Percentiles rank a stretch among this genome's conserved stretches.
phyloP scores from a whole-genome alignment of 2,329 filamentous ascomycete species.

The Elsinoe necatrix region DNA sequence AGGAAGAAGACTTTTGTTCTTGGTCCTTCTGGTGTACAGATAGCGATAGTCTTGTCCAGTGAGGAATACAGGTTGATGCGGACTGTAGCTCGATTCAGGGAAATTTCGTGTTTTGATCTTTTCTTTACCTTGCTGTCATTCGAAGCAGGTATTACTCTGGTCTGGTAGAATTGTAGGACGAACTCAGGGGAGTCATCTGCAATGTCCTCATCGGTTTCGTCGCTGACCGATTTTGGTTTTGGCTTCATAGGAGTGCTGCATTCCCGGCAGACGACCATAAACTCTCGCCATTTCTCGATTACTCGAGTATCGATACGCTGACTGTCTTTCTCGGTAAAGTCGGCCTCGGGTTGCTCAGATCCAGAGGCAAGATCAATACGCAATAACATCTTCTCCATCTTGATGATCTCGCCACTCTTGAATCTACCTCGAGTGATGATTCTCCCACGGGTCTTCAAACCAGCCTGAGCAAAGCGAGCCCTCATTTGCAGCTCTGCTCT shows the following conservation, averaged over 20 bases:
- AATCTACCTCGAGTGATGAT: constrained; percentile 34
- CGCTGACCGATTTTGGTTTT: not conserved
- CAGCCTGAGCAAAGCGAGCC: constrained; percentile 34
- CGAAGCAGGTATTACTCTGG: constrained; percentile 51
- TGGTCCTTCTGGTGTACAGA: constrained; percentile 48
- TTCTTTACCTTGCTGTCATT: constrained; percentile 44
- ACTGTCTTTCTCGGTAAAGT: constrained; percentile 57
- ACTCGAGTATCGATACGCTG: constrained; percentile 50
- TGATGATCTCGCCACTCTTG: constrained; percentile 54
- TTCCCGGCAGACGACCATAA: constrained; percentile 53
- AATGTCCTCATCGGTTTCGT: constrained; percentile 45
- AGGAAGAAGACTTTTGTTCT: constrained; percentile 56
- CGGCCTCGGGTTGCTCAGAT: constrained; percentile 45
- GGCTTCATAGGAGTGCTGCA: constrained; percentile 24
- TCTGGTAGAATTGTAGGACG: constrained; percentile 29
- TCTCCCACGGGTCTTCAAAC: constrained; percentile 27
- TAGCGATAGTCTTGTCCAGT: constrained; percentile 57
- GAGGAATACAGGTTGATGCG: constrained; percentile 57
- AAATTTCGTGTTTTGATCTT: constrained; percentile 50
- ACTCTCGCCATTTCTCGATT: constrained; percentile 59
- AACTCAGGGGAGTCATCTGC: constrained; percentile 47
- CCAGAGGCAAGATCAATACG: constrained; percentile 44
- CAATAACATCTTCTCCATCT: constrained; percentile 61
- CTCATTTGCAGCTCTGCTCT: constrained; percentile 32
- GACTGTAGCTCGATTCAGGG: constrained; percentile 44